Evolutionary conservation across 2,329 filamentous ascomycete species (phyloP), one percentile per base, ranked within the genome.

Genomic region (Xylariaceae sp.): DNA sequence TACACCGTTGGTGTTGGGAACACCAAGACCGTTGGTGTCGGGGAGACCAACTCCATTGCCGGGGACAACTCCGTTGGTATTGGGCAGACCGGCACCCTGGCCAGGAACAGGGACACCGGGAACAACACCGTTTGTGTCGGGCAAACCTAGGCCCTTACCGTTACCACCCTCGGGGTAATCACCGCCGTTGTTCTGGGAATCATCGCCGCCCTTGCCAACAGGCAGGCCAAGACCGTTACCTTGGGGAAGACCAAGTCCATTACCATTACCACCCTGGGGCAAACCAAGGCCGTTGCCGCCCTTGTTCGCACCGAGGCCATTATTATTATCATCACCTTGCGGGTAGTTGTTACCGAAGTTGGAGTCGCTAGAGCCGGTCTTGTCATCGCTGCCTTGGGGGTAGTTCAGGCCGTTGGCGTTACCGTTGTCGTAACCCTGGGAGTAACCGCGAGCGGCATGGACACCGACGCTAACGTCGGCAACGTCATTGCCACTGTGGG

Each of bases 401-500:
- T 42, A 42, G 37, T 42, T 6, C 7, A 37, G 37, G 44, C 53
- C 42, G 53, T 34, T 7, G 49, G 2, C 11, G 23, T 11, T 51
- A 13, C 11, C 23, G 47, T 49, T 30, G 7, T 30, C 13, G 17
- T 23, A 23, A 18, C 17, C 17, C 8, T 49, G 17, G 8, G 42
- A 13, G 42, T 15, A 45, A n/a, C 10, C 42, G n/a, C 42, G 11
- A 45, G 8, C 17, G 9, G 8, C 47, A 30, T 23, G 15, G 9
- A 49, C 7, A 10, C 47, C 47, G 17, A 49, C 17, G 18, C 47
- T 17, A 23, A 55, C 23, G 39, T 35, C 59, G 3, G 55, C 51
- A 34, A 53, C 56, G 34, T n/a, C 50, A 17, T 53, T 48, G 35
- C 62, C 23, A 30, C 23, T 49, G 35, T 64, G 58, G 34, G 66